These are phyloP conservation scores for Pholiota microspora DNA, from an alignment of 768 basidiomycete species.

Conservation along the genomic window DNA sequence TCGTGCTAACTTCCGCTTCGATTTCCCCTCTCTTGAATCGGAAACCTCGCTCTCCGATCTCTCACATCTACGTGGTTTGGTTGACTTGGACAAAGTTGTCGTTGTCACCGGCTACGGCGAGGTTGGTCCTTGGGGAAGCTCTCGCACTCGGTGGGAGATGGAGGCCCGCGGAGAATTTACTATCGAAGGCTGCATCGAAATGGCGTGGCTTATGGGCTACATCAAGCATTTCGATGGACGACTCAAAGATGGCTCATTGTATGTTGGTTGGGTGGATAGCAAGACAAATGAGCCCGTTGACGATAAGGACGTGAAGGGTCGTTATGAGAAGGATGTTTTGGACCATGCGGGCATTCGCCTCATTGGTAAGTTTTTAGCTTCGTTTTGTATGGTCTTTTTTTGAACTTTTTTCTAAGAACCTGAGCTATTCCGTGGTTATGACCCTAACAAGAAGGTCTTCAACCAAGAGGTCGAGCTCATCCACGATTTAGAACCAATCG, in stretches of 20 bases:
- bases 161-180: constrained; percentile 97
- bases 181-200: constrained; percentile 97
- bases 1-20: constrained; percentile 96
- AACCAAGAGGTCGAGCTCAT: constrained; percentile 95
- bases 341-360: constrained; percentile 89
- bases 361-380: constrained; percentile 61
- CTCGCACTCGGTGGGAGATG: constrained; percentile 99
- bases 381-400: not conserved
- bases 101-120: constrained; percentile 97
- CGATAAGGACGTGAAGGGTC: constrained; percentile 93
- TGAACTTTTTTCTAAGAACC: constrained; percentile 60
- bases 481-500: constrained; percentile 95
- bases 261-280: constrained; percentile 98
- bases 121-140: constrained; percentile 97
- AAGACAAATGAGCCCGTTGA: constrained; percentile 93
- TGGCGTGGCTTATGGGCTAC: constrained; percentile 99
- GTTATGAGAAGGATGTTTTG: constrained; percentile 93
- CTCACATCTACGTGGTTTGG: constrained; percentile 75
- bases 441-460: constrained; percentile 97
- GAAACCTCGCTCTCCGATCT: constrained; percentile 71
- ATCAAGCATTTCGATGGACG: constrained; percentile 99
- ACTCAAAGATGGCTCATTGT: constrained; percentile 85
- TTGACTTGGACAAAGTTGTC: constrained; percentile 94
- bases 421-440: constrained; percentile 96
- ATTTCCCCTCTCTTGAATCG: constrained; percentile 85